Conservation (phyloP, 176 grass and related monocot genomes). For the Carex scoparia region DNA sequence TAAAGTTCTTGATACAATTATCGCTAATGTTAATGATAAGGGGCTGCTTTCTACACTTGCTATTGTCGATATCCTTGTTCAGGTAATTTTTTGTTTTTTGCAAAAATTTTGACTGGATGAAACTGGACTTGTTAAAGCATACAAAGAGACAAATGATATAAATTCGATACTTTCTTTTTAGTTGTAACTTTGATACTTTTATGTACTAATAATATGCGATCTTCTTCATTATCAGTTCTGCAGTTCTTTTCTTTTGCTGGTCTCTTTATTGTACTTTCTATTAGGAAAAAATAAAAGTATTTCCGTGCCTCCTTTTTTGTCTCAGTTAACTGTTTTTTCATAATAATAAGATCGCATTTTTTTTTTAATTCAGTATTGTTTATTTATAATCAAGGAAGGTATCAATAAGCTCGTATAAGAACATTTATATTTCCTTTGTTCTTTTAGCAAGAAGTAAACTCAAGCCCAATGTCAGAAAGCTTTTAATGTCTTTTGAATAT, state of each 20-base stretch:
- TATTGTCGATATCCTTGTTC: conserved; percentile 80
- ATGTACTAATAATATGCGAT: background rate
- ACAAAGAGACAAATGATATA: background rate
- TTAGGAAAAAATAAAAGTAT: background rate
- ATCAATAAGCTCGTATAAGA: background rate
- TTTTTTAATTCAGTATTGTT: background rate
- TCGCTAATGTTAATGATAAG: conserved; percentile 93
- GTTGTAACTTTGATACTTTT: background rate
- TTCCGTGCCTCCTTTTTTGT: background rate
- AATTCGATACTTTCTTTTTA: background rate
- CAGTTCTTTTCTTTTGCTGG: background rate
- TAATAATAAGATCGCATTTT: background rate
- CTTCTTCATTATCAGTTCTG: background rate
- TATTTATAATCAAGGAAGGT: background rate
- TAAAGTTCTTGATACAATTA: conserved; percentile 72
- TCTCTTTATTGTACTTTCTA: background rate
- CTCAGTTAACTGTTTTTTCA: background rate
- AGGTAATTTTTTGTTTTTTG: conserved; percentile 47
- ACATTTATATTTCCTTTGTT: background rate
- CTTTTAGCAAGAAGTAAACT: conserved; percentile 2
- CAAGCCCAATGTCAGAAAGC: background rate
- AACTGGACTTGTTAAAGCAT: background rate
- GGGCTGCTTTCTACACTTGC: conserved; percentile 68
- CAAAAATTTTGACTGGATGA: background rate
- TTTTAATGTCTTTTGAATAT: conserved; percentile 3